These are phyloP conservation scores for Tuctoria greenei DNA, from an alignment of 176 grass and related monocot genomes.

Conservation along the genomic window DNA sequence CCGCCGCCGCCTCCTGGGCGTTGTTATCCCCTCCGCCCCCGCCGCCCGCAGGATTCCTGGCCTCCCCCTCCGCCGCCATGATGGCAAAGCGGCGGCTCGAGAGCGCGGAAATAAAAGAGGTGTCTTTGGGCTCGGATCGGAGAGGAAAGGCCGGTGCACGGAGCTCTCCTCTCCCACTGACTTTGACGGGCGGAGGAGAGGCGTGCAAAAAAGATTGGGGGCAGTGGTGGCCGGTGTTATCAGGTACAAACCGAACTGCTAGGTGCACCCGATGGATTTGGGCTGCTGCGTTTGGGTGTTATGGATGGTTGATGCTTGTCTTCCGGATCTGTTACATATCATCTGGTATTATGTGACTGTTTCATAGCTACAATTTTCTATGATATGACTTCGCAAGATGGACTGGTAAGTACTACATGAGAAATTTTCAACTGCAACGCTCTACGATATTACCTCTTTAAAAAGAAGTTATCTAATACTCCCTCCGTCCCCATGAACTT, in stretches of 20 bases:
- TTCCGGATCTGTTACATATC: too few relatives aligned
- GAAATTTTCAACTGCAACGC: too few relatives aligned
- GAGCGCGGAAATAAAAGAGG: not conserved
- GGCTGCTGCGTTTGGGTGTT: too few relatives aligned
- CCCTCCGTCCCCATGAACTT: too few relatives aligned
- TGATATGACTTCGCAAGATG: too few relatives aligned
- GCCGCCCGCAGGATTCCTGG: constrained; percentile 15
- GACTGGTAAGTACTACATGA: too few relatives aligned
- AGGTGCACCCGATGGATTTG: not conserved
- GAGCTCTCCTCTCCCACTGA: constrained; percentile 19
- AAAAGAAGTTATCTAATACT: too few relatives aligned
- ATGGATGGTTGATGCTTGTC: not conserved
- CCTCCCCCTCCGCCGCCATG: constrained; percentile 59
- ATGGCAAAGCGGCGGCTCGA: constrained; percentile 12
- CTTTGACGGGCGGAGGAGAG: constrained; percentile 30
- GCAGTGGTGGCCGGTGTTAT: constrained; percentile 16
- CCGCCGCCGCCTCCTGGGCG: not conserved
- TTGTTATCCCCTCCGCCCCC: constrained; percentile 10
- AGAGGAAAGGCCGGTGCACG: constrained; percentile 32
- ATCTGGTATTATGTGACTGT: too few relatives aligned
- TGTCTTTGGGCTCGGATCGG: constrained; percentile 53
- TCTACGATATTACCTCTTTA: too few relatives aligned
- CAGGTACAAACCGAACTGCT: constrained; percentile 35
- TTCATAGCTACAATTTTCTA: too few relatives aligned
- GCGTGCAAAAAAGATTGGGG: not conserved